Base-by-base conservation (phyloP, 148 eudicot species). In the Rhododendron henanense region DNA sequence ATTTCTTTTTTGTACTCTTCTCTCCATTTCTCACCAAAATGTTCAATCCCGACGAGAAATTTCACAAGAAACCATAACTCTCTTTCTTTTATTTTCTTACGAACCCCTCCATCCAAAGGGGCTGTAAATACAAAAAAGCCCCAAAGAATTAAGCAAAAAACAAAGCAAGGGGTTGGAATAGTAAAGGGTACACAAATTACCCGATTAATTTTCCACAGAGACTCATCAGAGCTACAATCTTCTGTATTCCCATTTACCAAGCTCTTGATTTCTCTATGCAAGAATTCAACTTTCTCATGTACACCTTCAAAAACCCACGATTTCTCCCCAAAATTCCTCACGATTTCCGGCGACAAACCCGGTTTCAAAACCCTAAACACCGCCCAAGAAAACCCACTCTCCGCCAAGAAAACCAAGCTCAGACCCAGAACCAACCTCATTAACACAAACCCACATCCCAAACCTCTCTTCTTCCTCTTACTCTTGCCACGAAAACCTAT, bases 141-240 rank as follows among this genome's bases (percentile, higher is more conserved):
- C 61, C 21, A 13, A 31, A 73, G 14, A 73, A 73, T 31, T 73
- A 73, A 73, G 6, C 18, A 74, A 37, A 73, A 74, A 39, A 4
- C n/a, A 37, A 39, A 16, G 13, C 48, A 6, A 39, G 16, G 67
- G 41, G 37, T 28, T 53, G 21, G 55, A 31, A 50, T 23, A 67
- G 55, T 71, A 14, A 3, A 71, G 76, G 76, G 19, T 65, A 35
- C 4, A 28, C 61, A 84, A 16, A 33, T 13, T 53, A 94, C 97
- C 95, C 93, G 94, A 87, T 86, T 85, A 53, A 95, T 87, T 86
- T 88, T 84, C 98, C 98, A 94, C 21, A 28, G 25, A 87, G 94
- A 89, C 81, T 87, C 87, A 82, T 65, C 74, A 55, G 88, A 87
- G 73, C 69, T 86, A 79, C 93, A 92, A 83, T 89, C 88, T 76